Conservation (phyloP, 306 rosid species). For the Hippophae gyantsensis region DNA sequence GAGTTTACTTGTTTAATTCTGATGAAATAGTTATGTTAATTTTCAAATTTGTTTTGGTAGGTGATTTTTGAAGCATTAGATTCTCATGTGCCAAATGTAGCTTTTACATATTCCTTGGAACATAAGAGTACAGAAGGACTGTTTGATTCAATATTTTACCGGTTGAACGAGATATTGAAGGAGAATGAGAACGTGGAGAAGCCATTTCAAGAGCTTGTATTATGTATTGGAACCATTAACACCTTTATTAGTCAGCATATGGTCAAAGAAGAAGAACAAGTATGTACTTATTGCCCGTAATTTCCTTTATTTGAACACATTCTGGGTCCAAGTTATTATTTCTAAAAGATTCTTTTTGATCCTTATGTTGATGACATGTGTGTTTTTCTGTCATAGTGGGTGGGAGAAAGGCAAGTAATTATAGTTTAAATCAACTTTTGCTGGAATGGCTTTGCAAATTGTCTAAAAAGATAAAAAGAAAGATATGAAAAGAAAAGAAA, state of each 20-base stretch:
- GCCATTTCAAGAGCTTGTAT: constrained; percentile 63
- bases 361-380: too few species aligned
- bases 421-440: too few species aligned
- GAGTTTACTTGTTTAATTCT: not conserved
- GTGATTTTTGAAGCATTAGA: constrained; percentile 69
- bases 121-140: constrained; percentile 49
- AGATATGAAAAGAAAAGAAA: too few species aligned
- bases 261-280: constrained; percentile 96
- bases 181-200: constrained; percentile 31
- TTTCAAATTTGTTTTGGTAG: constrained; percentile 28
- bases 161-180: constrained; percentile 39
- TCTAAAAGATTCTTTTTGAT: too few species aligned
- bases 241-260: constrained; percentile 55
- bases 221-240: constrained; percentile 55
- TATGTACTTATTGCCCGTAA: not conserved
- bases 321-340: too few species aligned
- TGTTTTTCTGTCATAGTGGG: too few species aligned
- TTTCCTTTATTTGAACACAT: too few species aligned
- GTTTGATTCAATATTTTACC: constrained; percentile 46
- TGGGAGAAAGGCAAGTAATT: too few species aligned
- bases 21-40: not conserved
- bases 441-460: too few species aligned
- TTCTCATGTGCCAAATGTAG: constrained; percentile 54
- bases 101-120: constrained; percentile 61
- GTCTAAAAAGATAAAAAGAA: too few species aligned